phyloP scores from a whole-genome alignment of 805 yeast genomes.

The Saccharomyces kudriavzevii region DNA sequence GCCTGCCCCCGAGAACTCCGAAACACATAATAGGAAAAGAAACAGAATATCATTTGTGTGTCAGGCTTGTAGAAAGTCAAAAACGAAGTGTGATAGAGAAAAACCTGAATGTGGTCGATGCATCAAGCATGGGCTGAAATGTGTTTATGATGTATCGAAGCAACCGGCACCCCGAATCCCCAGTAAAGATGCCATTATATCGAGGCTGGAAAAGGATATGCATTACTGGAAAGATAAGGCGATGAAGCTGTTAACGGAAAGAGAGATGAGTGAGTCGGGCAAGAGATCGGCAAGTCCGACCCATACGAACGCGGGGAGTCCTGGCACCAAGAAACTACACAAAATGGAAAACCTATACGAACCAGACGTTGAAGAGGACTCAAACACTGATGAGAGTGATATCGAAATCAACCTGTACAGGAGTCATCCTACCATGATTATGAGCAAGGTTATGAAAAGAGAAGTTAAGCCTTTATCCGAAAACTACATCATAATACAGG shows the following conservation, averaged over 20 bases:
- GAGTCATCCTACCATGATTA: slow-evolving; percentile 23
- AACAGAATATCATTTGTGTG: slow-evolving; percentile 31
- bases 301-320: not conserved
- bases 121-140: slow-evolving; percentile 18
- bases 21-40: slow-evolving; percentile 14
- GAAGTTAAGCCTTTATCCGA: slow-evolving; percentile 30
- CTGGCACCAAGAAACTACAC: not conserved
- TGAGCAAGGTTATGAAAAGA: slow-evolving; percentile 25
- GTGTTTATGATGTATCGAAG: slow-evolving; percentile 27
- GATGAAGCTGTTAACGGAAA: slow-evolving; percentile 6
- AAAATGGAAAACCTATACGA: not conserved
- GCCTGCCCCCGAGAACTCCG: slow-evolving; percentile 1
- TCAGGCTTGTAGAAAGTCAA: slow-evolving; percentile 27
- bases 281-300: not conserved
- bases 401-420: slow-evolving; percentile 22
- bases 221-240: slow-evolving; percentile 29
- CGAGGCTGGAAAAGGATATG: slow-evolving; percentile 25
- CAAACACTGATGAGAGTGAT: slow-evolving; percentile 7
- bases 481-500: slow-evolving; percentile 25
- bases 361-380: not conserved
- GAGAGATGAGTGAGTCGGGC: not conserved
- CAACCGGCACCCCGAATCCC: slow-evolving; percentile 28
- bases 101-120: slow-evolving; percentile 29
- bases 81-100: slow-evolving; percentile 30
- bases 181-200: slow-evolving; percentile 25